Conservation (phyloP, 2,329 filamentous ascomycete species). For the Raffaelea ambrosiae region DNA sequence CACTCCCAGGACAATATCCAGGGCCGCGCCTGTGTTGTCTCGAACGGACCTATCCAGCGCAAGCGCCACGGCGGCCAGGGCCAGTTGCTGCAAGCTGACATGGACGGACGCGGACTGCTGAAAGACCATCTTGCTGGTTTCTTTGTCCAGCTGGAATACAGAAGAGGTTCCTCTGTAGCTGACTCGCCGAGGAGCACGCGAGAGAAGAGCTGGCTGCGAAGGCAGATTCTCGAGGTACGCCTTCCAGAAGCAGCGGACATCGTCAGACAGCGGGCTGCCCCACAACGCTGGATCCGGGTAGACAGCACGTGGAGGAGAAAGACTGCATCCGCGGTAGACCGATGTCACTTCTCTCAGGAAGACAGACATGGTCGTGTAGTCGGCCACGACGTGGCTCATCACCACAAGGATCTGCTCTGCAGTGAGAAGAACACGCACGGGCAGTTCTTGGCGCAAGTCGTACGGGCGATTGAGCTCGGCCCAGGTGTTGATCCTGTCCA, state of each 20-base stretch:
- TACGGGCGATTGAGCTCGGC: not conserved
- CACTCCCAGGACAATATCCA: not conserved
- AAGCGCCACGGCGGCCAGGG: not conserved
- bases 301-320: no score
- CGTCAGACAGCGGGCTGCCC: not conserved
- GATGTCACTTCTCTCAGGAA: not conserved
- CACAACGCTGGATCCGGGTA: not conserved
- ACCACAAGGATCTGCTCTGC: not conserved
- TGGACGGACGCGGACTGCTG: no score
- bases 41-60: no score
- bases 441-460: not conserved
- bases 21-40: not conserved
- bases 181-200: no score
- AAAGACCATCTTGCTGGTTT: no score
- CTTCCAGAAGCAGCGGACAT: not conserved
- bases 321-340: not conserved
- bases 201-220: no score
- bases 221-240: no score
- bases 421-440: not conserved
- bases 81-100: not conserved
- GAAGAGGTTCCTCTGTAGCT: no score
- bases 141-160: no score
- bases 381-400: not conserved
- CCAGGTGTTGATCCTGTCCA: not conserved
- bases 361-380: not conserved